Base-by-base conservation (phyloP, 805 yeast species). In the Spathaspora girioi region DNA sequence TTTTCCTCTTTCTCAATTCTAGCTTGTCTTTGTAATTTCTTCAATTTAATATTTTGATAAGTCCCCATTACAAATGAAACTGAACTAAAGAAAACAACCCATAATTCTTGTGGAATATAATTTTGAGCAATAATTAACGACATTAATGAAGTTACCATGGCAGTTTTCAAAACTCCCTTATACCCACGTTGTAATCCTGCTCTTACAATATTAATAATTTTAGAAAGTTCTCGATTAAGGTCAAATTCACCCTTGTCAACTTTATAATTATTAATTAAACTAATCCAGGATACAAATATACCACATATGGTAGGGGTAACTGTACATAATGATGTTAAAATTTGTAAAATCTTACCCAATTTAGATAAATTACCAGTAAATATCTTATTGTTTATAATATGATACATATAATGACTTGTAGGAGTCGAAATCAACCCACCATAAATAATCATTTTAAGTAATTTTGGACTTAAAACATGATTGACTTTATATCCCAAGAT, bases 11-110 rank as follows among this genome's bases (percentile, higher is more conserved):
- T 35, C 7, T 35, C 40, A 3, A 35, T 10, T 46, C 46, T 47
- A 44, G 41, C 46, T 42, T 38, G 45, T 38, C 53, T 51, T 63
- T 68, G 46, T 60, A 55, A 43, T 60, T 64, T 54, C 64, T 83
- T 83, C 55, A 84, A 68, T 61, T 75, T 69, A 5, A 82, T 76
- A 59, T 84, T 84, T 57, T 84, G 86, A 50, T 75, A 73, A 1
- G 89, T 84, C 1, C 87, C 87, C 51, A 84, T 66, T 5, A 83
- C 61, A 56, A 83, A 83, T 59, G 78, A 83, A 19, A 83, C 79
- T 31, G 80, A 55, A 56, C 77, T 79, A 67, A 82, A 82, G 61
- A 83, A 84, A 2, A 81, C 81, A 10, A 81, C 83, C 90, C 90
- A 84, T 29, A 78, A 67, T 58, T 83, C 81, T 1, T 85, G 84